Evolutionary conservation across 176 grass and related monocot species (phyloP), one percentile per base, ranked within the genome.

Genomic region (Aechmea fasciata): DNA sequence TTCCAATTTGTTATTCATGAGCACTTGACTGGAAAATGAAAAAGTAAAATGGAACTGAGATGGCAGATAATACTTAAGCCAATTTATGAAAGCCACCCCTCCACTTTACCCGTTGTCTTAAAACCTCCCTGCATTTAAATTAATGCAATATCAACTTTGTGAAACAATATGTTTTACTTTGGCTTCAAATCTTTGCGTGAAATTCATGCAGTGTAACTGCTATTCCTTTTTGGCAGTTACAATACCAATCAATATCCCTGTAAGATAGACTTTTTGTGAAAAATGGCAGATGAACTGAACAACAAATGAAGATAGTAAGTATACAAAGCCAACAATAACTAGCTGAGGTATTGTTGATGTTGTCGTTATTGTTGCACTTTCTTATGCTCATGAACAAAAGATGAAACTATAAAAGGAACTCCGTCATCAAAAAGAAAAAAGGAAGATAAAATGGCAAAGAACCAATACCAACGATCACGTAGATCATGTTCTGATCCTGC

Each of bases 401-500:
- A 15, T 61, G 17, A 20, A n/a, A 61, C 20, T 61, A 61, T 61
- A 61, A 59, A 57, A 61, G 20, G 6, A 61, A 61, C 20, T 22
- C 20, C 17, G 10, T 20, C 9, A 15, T 51, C 1, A 2, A 11
- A 51, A 65, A 11, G 11, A 52, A 66, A 52, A 49, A 41, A 47
- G 53, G 67, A 51, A 7, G 33, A 41, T 41, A 41, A 41, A 22
- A 82, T 73, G 67, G 48, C 75, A 64, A 49, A 84, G 47, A 61
- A 77, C 73, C 53, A 54, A 78, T 90, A 96, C 89, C 93, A 96
- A 61, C 77, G 65, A 13, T 96, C 93, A 72, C 90, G 79, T 53
- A 96, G 86, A 63, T 85, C 73, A 53, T 83, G 73, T 81, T 90
- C 88, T 65, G 93, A 87, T 69, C 88, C 93, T 72, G 84, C 79